Conservation (phyloP, 495 filamentous ascomycete species). For the Collariella sp. region DNA sequence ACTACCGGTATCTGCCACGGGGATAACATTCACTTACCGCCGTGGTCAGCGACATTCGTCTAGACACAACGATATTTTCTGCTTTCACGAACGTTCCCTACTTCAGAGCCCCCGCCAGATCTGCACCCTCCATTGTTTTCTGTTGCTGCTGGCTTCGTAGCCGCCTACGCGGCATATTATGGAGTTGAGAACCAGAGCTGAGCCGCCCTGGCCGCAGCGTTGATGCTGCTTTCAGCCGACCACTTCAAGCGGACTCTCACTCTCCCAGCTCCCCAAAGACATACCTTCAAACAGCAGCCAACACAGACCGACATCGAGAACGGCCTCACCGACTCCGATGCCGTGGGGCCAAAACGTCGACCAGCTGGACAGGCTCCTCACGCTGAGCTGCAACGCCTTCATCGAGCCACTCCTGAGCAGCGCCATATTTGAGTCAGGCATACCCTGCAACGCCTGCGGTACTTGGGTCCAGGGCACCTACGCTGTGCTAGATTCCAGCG, state of each 20-base stretch:
- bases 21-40: not conserved
- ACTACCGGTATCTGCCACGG: not conserved
- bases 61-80: not conserved
- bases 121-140: not conserved
- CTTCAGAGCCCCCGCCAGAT: not conserved
- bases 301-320: not conserved
- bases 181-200: not conserved
- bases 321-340: not conserved
- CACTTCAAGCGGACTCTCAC: not conserved
- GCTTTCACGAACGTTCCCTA: not conserved
- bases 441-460: not conserved
- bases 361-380: slow-evolving; percentile 4
- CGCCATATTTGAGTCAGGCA: not conserved
- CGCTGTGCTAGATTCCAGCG: not conserved
- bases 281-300: not conserved
- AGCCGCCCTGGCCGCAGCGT: not conserved
- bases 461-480: slow-evolving; percentile 1
- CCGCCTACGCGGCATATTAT: not conserved
- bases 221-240: not conserved
- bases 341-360: not conserved
- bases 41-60: not conserved
- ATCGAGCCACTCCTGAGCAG: not conserved
- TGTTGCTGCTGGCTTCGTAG: not conserved
- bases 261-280: not conserved
- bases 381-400: slow-evolving; percentile 3